Conservation (phyloP, 148 eudicot species). For the Chenopodium formosanum region DNA sequence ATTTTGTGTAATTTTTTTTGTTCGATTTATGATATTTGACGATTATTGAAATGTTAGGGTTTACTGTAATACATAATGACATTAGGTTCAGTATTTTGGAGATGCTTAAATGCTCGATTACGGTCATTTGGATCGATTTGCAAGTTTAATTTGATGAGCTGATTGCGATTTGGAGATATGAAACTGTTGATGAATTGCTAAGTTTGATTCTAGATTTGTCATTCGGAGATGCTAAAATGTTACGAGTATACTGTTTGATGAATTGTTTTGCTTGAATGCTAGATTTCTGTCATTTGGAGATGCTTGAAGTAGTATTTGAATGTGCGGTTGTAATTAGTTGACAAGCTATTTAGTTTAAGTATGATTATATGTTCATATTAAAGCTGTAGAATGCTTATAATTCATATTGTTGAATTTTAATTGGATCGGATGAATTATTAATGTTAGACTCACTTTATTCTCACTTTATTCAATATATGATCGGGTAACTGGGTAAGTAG, state of each 20-base stretch:
- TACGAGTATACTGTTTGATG: background rate
- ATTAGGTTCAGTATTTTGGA: background rate
- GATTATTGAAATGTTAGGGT: slow-evolving; percentile 1
- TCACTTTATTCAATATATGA: no score
- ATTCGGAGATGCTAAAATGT: background rate
- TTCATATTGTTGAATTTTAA: background rate
- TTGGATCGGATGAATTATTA: background rate
- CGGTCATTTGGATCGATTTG: no score
- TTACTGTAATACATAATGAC: background rate
- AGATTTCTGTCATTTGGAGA: no score
- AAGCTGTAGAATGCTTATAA: background rate
- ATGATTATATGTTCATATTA: background rate
- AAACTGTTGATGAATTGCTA: no score
- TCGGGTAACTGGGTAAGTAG: no score
- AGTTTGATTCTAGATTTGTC: no score
- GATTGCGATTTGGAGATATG: no score
- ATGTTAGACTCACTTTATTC: no score
- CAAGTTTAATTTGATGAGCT: no score
- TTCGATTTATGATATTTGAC: background rate
- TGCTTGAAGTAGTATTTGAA: background rate
- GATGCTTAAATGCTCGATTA: background rate
- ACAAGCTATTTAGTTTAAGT: background rate
- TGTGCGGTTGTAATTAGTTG: background rate
- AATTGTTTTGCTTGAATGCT: background rate
- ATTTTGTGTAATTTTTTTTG: background rate